A percentile compares a stretch with the other conserved stretches of the same genome.
Evolutionary conservation across 129 eudicot genomes (phyloP).

Genomic region (Artemisia tridentata): DNA sequence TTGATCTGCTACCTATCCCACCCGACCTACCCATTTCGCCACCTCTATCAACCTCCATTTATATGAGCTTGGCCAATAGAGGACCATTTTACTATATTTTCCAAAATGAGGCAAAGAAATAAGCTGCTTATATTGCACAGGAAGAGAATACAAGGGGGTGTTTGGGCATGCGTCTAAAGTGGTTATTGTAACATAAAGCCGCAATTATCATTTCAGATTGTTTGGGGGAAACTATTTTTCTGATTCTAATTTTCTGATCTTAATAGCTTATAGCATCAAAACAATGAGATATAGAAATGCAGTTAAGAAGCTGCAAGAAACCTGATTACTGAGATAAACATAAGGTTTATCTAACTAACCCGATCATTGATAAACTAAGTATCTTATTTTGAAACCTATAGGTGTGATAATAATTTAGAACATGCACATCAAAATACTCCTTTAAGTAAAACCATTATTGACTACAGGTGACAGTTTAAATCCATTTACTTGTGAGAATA

Average conservation of each 20-base stretch:
- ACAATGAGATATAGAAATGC: background rate
- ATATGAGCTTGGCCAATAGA: background rate
- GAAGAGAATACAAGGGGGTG: background rate
- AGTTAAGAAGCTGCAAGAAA: background rate
- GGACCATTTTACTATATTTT: background rate
- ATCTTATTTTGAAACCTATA: too few relatives aligned
- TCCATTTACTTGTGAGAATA: too few relatives aligned
- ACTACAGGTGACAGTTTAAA: too few relatives aligned
- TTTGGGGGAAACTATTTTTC: background rate
- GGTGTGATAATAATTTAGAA: too few relatives aligned
- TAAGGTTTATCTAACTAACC: background rate
- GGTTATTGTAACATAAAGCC: background rate
- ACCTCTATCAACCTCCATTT: background rate
- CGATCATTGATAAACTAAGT: background rate
- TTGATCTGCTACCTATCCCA: background rate
- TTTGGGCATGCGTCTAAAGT: background rate
- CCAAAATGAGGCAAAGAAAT: background rate
- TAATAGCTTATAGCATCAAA: background rate
- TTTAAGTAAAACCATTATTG: too few relatives aligned
- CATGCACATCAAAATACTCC: too few relatives aligned
- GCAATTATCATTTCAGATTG: background rate
- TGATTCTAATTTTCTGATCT: background rate
- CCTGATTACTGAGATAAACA: background rate
- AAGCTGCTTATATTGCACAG: background rate
- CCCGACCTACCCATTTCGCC: background rate